phyloP scores from a whole-genome alignment of 1,139 yeast genomes.

The Hansenula anomala region DNA sequence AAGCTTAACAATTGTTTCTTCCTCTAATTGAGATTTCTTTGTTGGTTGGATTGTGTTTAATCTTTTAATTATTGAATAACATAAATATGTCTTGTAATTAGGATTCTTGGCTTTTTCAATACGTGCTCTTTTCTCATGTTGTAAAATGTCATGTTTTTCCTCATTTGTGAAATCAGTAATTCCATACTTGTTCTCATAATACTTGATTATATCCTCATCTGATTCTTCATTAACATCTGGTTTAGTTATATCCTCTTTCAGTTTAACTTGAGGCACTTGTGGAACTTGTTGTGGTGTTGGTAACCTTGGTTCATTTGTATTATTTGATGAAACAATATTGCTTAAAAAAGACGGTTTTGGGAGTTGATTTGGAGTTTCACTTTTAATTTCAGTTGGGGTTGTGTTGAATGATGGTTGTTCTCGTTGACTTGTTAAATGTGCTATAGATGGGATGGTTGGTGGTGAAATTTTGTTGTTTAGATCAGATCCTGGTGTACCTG shows the following conservation, averaged over 20 bases:
- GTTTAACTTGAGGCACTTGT: constrained; percentile 4
- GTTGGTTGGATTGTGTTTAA: constrained; percentile 16
- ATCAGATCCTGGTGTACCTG: too few species aligned
- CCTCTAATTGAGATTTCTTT: constrained; percentile 2
- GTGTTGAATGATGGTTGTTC: not conserved
- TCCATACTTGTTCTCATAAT: constrained; percentile 21
- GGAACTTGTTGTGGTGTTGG: not conserved
- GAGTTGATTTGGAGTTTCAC: not conserved
- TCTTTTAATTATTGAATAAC: constrained; percentile 23
- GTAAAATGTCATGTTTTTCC: constrained; percentile 23
- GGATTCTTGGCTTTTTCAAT: constrained; percentile 22
- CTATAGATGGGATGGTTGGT: not conserved
- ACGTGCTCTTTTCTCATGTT: constrained; percentile 22
- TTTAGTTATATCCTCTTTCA: constrained; percentile 19
- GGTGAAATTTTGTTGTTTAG: not conserved
- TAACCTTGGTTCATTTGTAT: not conserved
- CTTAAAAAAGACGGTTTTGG: not conserved
- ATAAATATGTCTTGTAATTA: constrained; percentile 21
- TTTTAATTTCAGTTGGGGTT: not conserved
- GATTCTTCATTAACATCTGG: constrained; percentile 18
- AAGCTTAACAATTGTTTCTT: not conserved
- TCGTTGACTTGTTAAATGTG: not conserved
- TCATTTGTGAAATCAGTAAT: constrained; percentile 22
- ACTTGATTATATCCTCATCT: constrained; percentile 22
- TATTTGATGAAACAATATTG: not conserved